Conservation (phyloP, 2,329 filamentous ascomycete genomes). For the Xylaria sp. region DNA sequence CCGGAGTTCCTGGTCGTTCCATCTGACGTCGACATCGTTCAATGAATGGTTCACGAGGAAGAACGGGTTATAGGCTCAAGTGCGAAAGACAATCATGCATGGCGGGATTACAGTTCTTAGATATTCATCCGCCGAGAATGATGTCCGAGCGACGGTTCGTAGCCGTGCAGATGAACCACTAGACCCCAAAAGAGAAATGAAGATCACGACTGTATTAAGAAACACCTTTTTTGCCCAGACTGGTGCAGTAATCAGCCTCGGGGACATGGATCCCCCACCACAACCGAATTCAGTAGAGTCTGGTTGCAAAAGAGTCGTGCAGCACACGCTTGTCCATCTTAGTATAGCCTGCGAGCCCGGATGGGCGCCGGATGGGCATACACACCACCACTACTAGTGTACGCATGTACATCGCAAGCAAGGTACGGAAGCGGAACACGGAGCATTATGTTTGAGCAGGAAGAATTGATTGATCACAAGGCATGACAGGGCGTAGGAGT, state of each 20-base stretch:
- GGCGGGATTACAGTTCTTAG: background rate
- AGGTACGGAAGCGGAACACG: background rate
- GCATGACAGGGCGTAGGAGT: slow-evolving; percentile 18
- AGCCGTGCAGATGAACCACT: slow-evolving; percentile 1
- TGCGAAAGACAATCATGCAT: background rate
- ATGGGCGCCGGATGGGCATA: background rate
- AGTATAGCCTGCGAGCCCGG: background rate
- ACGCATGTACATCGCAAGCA: background rate
- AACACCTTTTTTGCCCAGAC: slow-evolving; percentile 8
- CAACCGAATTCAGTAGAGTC: slow-evolving; percentile 23
- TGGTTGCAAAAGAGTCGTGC: slow-evolving; percentile 29
- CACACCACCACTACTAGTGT: no score
- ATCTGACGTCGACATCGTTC: background rate
- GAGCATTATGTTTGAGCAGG: background rate
- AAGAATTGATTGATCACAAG: slow-evolving; percentile 6
- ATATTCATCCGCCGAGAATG: slow-evolving; percentile 1
- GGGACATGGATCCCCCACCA: slow-evolving; percentile 5
- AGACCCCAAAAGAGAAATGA: slow-evolving; percentile 9
- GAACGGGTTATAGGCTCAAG: background rate
- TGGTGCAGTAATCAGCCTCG: slow-evolving; percentile 11
- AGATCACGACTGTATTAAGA: slow-evolving; percentile 15
- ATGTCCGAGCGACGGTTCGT: background rate
- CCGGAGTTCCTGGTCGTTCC: background rate
- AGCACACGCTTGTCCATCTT: slow-evolving; percentile 2
- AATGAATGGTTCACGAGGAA: background rate